phyloP scores from a whole-genome alignment of 202 grass and related monocot species.

The Musa balbisiana region DNA sequence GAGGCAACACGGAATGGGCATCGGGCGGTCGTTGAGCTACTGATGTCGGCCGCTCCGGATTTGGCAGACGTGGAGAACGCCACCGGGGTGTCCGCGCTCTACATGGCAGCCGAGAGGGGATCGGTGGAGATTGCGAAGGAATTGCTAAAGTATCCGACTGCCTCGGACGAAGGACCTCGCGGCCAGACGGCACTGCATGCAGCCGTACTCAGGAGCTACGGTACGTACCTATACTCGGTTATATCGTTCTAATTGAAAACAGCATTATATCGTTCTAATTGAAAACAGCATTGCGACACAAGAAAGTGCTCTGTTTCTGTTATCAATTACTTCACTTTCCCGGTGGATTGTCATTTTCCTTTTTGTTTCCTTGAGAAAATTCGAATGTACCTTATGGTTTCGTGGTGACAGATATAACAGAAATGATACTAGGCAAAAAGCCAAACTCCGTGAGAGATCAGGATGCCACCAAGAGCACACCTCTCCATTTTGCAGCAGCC shows the following conservation, averaged over 20 bases:
- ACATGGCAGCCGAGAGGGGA: slow-evolving; percentile 25
- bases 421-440: neutral
- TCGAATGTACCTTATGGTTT: neutral
- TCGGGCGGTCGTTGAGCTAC: neutral
- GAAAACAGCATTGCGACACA: too few species aligned
- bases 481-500: slow-evolving; percentile 14
- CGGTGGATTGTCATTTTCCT: too few species aligned
- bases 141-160: neutral
- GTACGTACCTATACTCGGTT: neutral
- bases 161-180: slow-evolving; percentile 8
- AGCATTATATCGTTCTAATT: too few species aligned
- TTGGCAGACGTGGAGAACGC: slow-evolving; percentile 22
- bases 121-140: slow-evolving; percentile 5
- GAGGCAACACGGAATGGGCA: slow-evolving; percentile 25
- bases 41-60: neutral
- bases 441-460: neutral
- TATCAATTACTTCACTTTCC: too few species aligned
- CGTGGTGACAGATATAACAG: neutral
- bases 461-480: neutral
- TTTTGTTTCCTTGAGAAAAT: too few species aligned
- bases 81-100: slow-evolving; percentile 32
- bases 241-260: too few species aligned
- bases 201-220: slow-evolving; percentile 25
- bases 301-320: too few species aligned
- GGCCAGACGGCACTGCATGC: slow-evolving; percentile 36